Percentiles rank a stretch among this genome's conserved stretches.
Conservation (phyloP, 2,329 filamentous ascomycete genomes). For the Ceratocystis destructans region DNA sequence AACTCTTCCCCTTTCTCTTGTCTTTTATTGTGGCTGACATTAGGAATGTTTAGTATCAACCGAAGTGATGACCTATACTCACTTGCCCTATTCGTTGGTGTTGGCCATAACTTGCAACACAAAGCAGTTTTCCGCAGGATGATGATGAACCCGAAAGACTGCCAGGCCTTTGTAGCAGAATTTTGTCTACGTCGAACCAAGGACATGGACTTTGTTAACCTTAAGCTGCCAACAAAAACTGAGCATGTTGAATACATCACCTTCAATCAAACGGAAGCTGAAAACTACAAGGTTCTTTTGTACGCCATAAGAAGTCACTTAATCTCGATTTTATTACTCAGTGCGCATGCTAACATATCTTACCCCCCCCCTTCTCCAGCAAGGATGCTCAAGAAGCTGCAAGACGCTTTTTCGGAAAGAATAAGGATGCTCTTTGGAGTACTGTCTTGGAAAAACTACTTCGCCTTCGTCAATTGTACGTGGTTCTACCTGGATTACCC, state of each 20-base stretch:
- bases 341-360: background rate
- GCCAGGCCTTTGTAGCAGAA: conserved; percentile 66
- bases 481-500: conserved; percentile 19
- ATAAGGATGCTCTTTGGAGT: conserved; percentile 18
- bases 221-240: conserved; percentile 61
- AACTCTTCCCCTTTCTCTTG: background rate
- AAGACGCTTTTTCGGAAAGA: conserved; percentile 38
- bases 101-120: conserved; percentile 62
- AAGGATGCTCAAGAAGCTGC: conserved; percentile 47
- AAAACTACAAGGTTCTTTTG: conserved; percentile 63
- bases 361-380: conserved; percentile 27
- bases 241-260: conserved; percentile 65
- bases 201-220: conserved; percentile 75
- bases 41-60: conserved; percentile 44
- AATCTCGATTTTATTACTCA: background rate
- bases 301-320: conserved; percentile 28
- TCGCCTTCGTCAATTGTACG: conserved; percentile 59
- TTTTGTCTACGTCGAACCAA: conserved; percentile 73
- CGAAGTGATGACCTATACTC: conserved; percentile 70
- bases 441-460: conserved; percentile 66
- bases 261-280: conserved; percentile 58
- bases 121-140: conserved; percentile 59
- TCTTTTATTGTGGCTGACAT: conserved; percentile 22
- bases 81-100: conserved; percentile 59
- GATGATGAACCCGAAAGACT: conserved; percentile 48